Conservation (phyloP, 129 eudicot species). For the Pseudognaphalium luteoalbum region DNA sequence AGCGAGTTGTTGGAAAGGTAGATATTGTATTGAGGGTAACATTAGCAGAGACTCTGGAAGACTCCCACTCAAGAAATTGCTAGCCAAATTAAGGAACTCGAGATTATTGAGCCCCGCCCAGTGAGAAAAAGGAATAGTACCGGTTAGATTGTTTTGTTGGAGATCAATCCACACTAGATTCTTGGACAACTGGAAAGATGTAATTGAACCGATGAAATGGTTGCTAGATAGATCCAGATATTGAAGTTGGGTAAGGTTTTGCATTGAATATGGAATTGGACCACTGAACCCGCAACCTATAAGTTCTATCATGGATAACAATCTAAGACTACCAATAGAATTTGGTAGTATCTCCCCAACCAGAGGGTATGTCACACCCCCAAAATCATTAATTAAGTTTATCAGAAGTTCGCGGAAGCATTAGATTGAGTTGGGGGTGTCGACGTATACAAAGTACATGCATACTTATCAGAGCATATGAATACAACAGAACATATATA, state of each 20-base stretch:
- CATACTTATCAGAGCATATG: too few relatives aligned
- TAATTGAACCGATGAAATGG: conserved; percentile 30
- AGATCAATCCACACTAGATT: conserved; percentile 32
- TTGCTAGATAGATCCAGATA: conserved; percentile 36
- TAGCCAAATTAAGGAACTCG: too few relatives aligned
- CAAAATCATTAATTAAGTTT: too few relatives aligned
- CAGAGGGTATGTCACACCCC: too few relatives aligned
- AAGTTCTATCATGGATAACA: conserved; percentile 23
- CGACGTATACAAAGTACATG: too few relatives aligned
- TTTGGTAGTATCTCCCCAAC: conserved; percentile 29
- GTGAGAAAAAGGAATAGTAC: conserved; percentile 20
- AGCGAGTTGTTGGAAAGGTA: too few relatives aligned
- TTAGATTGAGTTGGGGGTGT: too few relatives aligned
- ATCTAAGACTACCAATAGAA: conserved; percentile 41
- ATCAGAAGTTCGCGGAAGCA: too few relatives aligned
- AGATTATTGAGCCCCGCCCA: conserved; percentile 1
- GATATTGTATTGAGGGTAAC: too few relatives aligned
- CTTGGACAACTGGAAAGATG: conserved; percentile 25
- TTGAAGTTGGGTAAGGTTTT: conserved; percentile 25
- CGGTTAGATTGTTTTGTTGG: conserved; percentile 41
- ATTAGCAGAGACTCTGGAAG: too few relatives aligned
- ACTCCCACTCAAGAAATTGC: too few relatives aligned
- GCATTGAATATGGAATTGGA: conserved; percentile 32
- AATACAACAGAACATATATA: too few relatives aligned
- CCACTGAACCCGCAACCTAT: conserved; percentile 33